phyloP scores from a whole-genome alignment of 1,284 basidiomycete species.

The Tilletia caries region DNA sequence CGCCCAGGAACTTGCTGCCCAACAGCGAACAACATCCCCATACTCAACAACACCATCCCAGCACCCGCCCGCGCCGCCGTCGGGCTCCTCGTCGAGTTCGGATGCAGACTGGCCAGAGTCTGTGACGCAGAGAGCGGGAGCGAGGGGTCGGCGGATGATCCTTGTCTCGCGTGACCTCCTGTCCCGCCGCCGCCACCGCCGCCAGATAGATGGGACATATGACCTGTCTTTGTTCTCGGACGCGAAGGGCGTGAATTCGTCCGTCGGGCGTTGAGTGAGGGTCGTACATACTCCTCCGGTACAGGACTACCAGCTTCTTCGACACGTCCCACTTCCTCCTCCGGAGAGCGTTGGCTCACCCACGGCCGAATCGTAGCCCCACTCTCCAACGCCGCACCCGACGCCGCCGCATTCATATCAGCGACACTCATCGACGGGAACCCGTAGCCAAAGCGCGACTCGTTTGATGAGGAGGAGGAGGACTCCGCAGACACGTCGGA shows the following conservation, averaged over 20 bases:
- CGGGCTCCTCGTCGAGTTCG: not conserved
- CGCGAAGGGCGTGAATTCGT: not conserved
- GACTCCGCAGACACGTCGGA: not conserved
- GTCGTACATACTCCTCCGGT: no score
- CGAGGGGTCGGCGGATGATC: not conserved
- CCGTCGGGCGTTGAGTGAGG: no score
- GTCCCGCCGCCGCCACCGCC: no score
- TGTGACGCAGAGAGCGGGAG: not conserved
- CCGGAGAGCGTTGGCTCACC: not conserved
- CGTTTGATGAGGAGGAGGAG: not conserved
- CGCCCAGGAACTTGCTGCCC: not conserved
- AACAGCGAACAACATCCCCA: constrained; percentile 14
- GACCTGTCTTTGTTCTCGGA: not conserved
- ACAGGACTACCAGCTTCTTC: no score
- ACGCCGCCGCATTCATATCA: not conserved
- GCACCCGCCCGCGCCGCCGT: constrained; percentile 19
- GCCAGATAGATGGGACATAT: not conserved
- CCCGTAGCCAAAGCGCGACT: not conserved
- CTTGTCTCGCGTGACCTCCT: not conserved
- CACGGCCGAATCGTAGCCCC: not conserved
- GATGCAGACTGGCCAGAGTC: constrained; percentile 7
- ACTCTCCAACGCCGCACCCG: not conserved
- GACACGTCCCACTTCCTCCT: no score
- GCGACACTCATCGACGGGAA: not conserved
- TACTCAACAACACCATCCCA: constrained; percentile 22